Evolutionary conservation across 2,329 filamentous ascomycete genomes (phyloP), one percentile per base, ranked within the genome.

Genomic region (Teratosphaeria pseudoeucalypti): DNA sequence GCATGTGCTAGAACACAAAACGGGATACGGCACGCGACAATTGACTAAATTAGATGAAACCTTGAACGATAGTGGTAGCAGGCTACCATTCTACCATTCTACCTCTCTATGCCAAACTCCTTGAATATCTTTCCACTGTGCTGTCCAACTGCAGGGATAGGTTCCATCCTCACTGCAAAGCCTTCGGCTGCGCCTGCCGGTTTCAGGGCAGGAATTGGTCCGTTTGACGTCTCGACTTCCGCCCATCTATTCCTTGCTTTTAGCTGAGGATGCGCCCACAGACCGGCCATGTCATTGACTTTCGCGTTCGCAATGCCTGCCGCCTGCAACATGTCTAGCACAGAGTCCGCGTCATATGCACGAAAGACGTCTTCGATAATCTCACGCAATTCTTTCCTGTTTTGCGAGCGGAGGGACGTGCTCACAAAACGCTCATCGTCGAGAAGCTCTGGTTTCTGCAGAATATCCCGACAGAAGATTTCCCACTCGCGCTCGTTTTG

Each of bases 401-500:
- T 81, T 62, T 78, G 65, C 0, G 71, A 74, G 3, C 81, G 72
- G 2, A 77, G 65, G 0, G 75, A 71, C 61, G 82, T 83, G 61
- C 65, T 80, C 19, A 61, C 64, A 63, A 83, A 84, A 0, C 79
- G 73, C 43, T 71, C 61, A 58, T 83, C 79, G 1, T 70, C 71
- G 0, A 75, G 74, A 1, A 83, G 62, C 0, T 70, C 72, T 0
- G 73, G 70, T 53, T 77, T 71, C 0, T 70, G 72, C 3, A 84
- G 69, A 1, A 83, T 79, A 2, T 74, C 66, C 0, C 68, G 66
- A 59, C 79, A 82, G 12, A 84, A 76, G 6, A 71, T 79, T 1
- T 64, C 70, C 80, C 80, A 83, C 64, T 84, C 82, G 2, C 81
- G 72, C 69, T 83, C 81, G 60, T 83, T 83, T 64, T 84, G 82